Conservation (phyloP, 1,139 yeast species). For the Scheffersomyces segobiensis region DNA sequence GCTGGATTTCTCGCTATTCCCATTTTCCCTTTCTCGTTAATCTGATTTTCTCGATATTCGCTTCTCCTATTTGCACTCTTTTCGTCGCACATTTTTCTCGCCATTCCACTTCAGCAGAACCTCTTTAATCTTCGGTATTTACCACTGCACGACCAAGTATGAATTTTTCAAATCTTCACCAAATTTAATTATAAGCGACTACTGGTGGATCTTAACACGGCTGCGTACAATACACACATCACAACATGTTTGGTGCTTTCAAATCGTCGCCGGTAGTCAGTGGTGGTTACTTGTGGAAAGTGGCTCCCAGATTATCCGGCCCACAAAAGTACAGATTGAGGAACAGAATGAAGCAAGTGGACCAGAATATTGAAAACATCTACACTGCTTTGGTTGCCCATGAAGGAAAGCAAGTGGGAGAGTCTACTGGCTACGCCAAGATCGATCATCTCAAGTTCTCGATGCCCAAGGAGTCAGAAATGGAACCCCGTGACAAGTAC, state of each 20-base stretch:
- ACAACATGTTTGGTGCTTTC: constrained; percentile 78
- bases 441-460: constrained; percentile 54
- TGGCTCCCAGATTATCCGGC: constrained; percentile 66
- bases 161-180: background rate
- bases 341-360: constrained; percentile 78
- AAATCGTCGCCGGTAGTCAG: constrained; percentile 59
- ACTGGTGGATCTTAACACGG: background rate
- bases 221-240: background rate
- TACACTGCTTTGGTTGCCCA: constrained; percentile 53
- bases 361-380: constrained; percentile 70
- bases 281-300: constrained; percentile 88
- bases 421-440: constrained; percentile 49
- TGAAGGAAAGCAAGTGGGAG: constrained; percentile 25
- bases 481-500: constrained; percentile 82
- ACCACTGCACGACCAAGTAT: background rate
- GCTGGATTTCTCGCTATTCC: background rate
- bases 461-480: constrained; percentile 78
- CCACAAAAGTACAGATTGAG: constrained; percentile 85
- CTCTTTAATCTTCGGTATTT: background rate
- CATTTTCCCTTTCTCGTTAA: background rate
- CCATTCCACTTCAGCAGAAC: background rate
- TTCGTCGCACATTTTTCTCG: background rate
- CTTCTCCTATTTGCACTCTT: background rate
- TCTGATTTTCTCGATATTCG: background rate
- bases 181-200: background rate